A percentile compares a stretch with the other conserved stretches of the same genome.
Conservation (phyloP, 768 basidiomycete species). For the Kwoniella sp. region DNA sequence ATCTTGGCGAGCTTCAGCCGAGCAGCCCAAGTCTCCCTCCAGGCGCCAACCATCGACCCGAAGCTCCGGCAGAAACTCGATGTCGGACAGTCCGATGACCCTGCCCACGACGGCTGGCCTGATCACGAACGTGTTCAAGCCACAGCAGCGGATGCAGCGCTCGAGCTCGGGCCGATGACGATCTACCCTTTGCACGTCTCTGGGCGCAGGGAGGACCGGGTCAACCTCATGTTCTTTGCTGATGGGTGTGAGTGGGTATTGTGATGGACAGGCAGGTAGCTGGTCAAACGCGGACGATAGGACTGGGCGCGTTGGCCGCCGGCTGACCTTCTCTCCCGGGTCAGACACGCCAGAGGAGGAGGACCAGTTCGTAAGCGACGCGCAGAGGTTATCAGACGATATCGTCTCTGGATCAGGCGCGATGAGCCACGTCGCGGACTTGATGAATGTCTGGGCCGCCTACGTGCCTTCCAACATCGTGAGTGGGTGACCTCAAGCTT, state of each 20-base stretch:
- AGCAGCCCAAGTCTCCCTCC: too few relatives aligned
- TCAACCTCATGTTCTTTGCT: conserved; percentile 46
- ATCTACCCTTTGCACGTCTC: conserved; percentile 25
- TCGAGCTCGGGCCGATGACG: too few relatives aligned
- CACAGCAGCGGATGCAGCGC: too few relatives aligned
- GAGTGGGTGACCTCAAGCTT: not conserved
- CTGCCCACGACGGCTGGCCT: too few relatives aligned
- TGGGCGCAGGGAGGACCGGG: conserved; percentile 27
- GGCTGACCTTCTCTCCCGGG: too few relatives aligned
- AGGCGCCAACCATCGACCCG: too few relatives aligned
- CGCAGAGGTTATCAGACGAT: conserved; percentile 31
- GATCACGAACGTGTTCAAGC: too few relatives aligned
- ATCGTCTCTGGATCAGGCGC: conserved; percentile 40
- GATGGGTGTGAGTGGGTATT: conserved; percentile 43
- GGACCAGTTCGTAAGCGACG: conserved; percentile 40
- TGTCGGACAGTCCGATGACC: too few relatives aligned
- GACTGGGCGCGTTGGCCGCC: too few relatives aligned
- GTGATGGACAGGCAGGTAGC: not conserved
- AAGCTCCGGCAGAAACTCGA: too few relatives aligned
- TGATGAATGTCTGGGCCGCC: conserved; percentile 45
- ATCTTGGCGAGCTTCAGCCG: too few relatives aligned
- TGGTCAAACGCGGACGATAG: not conserved
- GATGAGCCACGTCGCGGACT: conserved; percentile 33
- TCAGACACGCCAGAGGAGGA: conserved; percentile 38
- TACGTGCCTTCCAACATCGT: conserved; percentile 43